These are phyloP conservation scores for Candida koratica DNA, from an alignment of 805 yeast genomes.

Conservation along the genomic window DNA sequence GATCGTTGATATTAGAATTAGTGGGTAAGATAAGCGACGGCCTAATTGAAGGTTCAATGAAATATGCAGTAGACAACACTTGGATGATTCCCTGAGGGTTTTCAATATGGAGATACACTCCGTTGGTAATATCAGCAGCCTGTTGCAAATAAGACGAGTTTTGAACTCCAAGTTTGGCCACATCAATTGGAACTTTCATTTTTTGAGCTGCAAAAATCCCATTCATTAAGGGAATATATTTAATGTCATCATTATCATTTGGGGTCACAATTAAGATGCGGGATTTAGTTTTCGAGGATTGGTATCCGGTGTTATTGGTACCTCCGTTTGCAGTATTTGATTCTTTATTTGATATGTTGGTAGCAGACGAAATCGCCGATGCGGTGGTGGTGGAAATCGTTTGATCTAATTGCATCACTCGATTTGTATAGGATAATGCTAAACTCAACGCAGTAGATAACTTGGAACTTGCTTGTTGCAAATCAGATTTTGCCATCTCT, in stretches of 20 bases:
- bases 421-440: conserved; percentile 76
- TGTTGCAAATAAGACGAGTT: conserved; percentile 87
- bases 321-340: conserved; percentile 11
- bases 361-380: conserved; percentile 39
- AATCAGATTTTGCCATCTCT: conserved; percentile 35
- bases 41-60: conserved; percentile 80
- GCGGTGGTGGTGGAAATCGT: conserved; percentile 43
- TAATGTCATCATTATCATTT: conserved; percentile 70
- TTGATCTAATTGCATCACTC: conserved; percentile 50
- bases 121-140: conserved; percentile 92
- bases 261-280: conserved; percentile 57
- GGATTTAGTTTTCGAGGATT: conserved; percentile 26
- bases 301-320: conserved; percentile 14
- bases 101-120: conserved; percentile 70
- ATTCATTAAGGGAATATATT: conserved; percentile 92
- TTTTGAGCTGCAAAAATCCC: conserved; percentile 94
- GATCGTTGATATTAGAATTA: conserved; percentile 79
- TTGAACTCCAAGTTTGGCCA: conserved; percentile 64
- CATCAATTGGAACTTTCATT: conserved; percentile 83
- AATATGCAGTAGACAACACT: conserved; percentile 73
- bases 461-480: conserved; percentile 18
- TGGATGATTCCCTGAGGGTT: conserved; percentile 78
- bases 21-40: conserved; percentile 77
- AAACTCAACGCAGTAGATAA: conserved; percentile 77
- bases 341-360: conserved; percentile 21